Evolutionary conservation across 2,329 filamentous ascomycete genomes (phyloP).

Genomic region (Ramularia endophylla): DNA sequence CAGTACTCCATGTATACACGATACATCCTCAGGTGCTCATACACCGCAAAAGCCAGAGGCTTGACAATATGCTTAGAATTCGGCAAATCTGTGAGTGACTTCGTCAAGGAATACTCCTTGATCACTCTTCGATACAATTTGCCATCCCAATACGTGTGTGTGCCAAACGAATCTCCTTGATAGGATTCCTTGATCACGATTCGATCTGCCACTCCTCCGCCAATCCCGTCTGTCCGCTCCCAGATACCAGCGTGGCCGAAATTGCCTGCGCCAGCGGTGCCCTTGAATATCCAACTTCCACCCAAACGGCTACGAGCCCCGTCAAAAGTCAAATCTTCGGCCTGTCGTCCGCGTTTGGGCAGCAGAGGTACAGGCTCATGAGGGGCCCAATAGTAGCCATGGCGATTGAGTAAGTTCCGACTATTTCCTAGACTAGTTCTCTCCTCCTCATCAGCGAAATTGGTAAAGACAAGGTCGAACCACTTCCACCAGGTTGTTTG

Average conservation of each 20-base stretch:
- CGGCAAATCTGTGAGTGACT: background rate
- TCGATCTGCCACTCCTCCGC: background rate
- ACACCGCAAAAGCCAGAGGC: conserved; percentile 1
- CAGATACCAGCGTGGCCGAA: conserved; percentile 3
- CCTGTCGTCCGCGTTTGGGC: no score
- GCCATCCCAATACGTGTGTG: background rate
- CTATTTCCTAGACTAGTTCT: no score
- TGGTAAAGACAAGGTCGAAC: no score
- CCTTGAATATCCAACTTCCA: background rate
- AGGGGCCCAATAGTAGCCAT: no score
- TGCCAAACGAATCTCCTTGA: background rate
- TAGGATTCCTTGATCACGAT: conserved; percentile 6
- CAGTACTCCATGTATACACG: conserved; percentile 1
- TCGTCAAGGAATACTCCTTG: background rate
- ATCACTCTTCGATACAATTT: background rate
- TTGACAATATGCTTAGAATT: conserved; percentile 2
- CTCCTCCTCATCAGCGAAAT: no score
- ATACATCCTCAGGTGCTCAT: conserved; percentile 6
- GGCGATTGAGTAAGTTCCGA: no score
- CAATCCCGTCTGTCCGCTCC: background rate
- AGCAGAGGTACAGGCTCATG: no score
- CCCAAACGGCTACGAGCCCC: background rate
- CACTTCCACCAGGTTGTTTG: no score
- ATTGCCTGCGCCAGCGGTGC: background rate
- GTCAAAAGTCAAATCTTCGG: background rate